Base-by-base conservation (phyloP, 345 rosid genomes). In the Populus tremula region DNA sequence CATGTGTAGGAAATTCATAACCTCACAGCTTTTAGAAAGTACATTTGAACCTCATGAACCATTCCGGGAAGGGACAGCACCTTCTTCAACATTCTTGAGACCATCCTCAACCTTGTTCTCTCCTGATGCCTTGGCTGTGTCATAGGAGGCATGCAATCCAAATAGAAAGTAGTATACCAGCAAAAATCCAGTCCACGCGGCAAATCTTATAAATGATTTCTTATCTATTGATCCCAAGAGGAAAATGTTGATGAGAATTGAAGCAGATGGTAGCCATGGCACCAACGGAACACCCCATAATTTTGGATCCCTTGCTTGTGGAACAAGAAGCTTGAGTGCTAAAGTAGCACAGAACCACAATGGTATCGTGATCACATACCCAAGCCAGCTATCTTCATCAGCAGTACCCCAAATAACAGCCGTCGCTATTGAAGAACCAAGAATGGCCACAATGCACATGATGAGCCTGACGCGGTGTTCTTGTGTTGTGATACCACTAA, bases 211-310 rank as follows among this genome's bases (percentile, higher is more conserved):
- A 16, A 56, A 73, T 11, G 76, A 73, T 23, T 21, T 9, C 31
- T 8, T 23, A 61, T 73, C 67, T 8, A 73, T 59, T 5, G 76
- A 73, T 10, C 76, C 76, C 67, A 73, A 36, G 36, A 73, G 67
- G 45, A 73, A 73, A 12, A 73, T 73, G 67, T 61, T 73, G 67
- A 73, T 59, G 47, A 73, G 36, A 25, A 73, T 41, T 36, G 76
- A 73, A 62, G 53, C 67, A 13, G 67, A 59, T 6, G 76, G 76
- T 31, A 73, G 23, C 67, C 67, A 73, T 56, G 76, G 68, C 31
- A 73, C 68, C 67, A 73, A 39, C 27, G 68, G 67, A 41, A 73
- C 76, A 62, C 76, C 76, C 76, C 76, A 73, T 25, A 59, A 17
- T 59, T 73, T 73, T 21, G 76, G 76, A 20, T 73, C 68, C 50